These are phyloP conservation scores for Bothia castanella DNA, from an alignment of 1,284 basidiomycete genomes.

Conservation along the genomic window DNA sequence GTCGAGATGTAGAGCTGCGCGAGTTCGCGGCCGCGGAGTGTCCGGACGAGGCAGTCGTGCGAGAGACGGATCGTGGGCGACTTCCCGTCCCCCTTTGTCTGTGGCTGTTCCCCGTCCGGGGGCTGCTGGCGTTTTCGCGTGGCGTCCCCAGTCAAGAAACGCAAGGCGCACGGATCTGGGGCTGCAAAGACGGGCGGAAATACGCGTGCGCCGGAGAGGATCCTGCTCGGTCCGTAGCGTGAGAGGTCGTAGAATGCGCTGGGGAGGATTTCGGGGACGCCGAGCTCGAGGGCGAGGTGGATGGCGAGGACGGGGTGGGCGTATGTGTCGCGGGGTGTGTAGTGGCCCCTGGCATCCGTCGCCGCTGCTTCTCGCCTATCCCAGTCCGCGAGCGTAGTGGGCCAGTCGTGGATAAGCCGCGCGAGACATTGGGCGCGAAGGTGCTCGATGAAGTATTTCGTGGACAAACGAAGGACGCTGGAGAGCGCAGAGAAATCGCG, in stretches of 20 bases:
- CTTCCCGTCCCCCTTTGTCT: background rate
- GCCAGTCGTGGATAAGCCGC: constrained; percentile 60
- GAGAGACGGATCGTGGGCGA: constrained; percentile 36
- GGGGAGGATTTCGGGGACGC: constrained; percentile 52
- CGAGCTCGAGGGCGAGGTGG: constrained; percentile 61
- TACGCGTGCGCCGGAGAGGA: constrained; percentile 46
- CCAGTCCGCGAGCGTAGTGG: constrained; percentile 58
- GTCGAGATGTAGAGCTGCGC: constrained; percentile 59
- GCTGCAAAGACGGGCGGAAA: constrained; percentile 28
- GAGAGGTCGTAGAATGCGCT: constrained; percentile 70
- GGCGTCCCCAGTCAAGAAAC: background rate
- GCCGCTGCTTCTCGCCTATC: constrained; percentile 58
- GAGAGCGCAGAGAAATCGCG: constrained; percentile 56
- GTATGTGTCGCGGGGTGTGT: constrained; percentile 45
- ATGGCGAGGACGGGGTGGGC: constrained; percentile 61
- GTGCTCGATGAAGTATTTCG: constrained; percentile 64
- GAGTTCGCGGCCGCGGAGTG: constrained; percentile 58
- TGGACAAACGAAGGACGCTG: constrained; percentile 59
- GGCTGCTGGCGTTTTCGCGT: background rate
- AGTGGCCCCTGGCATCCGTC: constrained; percentile 43
- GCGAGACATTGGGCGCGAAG: constrained; percentile 54
- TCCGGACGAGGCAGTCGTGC: constrained; percentile 44
- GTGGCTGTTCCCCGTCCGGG: background rate
- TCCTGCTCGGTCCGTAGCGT: constrained; percentile 65
- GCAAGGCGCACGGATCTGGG: constrained; percentile 20